These are phyloP conservation scores for Xylaria multiplex DNA, from an alignment of 2,329 filamentous ascomycete species.

Conservation along the genomic window DNA sequence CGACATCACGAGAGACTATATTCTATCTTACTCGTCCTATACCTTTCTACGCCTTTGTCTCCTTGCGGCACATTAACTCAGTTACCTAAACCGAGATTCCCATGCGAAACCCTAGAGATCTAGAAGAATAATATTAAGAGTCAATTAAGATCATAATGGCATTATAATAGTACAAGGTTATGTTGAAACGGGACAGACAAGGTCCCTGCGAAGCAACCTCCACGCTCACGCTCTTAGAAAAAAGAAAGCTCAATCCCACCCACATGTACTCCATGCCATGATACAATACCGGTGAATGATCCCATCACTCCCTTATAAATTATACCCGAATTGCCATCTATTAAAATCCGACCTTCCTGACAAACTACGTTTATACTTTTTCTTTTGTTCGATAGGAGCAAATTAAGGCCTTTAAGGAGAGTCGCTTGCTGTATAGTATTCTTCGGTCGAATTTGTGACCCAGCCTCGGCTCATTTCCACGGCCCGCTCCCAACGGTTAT, in stretches of 20 bases:
- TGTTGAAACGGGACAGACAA: constrained; percentile 6
- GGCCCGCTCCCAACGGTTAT: constrained; percentile 65
- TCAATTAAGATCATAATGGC: constrained; percentile 13
- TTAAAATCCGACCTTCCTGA: constrained; percentile 12
- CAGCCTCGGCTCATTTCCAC: constrained; percentile 69
- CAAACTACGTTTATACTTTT: constrained; percentile 14
- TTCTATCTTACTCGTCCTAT: neutral
- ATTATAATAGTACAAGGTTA: constrained; percentile 27
- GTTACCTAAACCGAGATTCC: neutral
- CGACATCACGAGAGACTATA: neutral
- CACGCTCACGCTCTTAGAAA: constrained; percentile 11
- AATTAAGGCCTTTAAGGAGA: constrained; percentile 10
- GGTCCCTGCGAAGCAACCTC: constrained; percentile 1
- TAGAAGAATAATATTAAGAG: neutral
- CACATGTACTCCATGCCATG: constrained; percentile 30
- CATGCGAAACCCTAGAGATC: neutral
- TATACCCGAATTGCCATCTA: constrained; percentile 4
- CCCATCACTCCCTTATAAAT: neutral
- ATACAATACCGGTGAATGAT: constrained; percentile 8
- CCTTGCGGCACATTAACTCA: neutral
- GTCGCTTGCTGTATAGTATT: constrained; percentile 31
- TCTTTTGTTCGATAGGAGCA: neutral
- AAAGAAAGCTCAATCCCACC: constrained; percentile 17
- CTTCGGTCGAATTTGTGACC: constrained; percentile 53
- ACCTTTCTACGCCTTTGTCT: neutral